These are phyloP conservation scores for Penicillium dipodomyicola DNA, from an alignment of 495 filamentous ascomycete genomes.

Conservation along the genomic window DNA sequence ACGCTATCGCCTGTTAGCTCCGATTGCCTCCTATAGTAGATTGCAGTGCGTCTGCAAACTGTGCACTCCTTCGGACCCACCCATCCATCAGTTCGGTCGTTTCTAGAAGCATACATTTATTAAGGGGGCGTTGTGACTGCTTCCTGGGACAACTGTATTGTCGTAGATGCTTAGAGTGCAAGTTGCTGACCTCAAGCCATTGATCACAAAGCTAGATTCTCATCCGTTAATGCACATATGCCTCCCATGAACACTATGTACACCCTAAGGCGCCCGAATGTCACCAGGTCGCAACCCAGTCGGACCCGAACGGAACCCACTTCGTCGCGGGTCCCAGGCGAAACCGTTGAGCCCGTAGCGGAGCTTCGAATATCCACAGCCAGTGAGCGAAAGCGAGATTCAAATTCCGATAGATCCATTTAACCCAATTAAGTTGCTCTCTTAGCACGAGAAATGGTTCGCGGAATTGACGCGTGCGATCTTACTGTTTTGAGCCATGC, in stretches of 20 bases:
- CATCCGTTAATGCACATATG: not conserved
- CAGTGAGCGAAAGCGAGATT: not conserved
- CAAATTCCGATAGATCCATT: not conserved
- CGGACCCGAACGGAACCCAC: conserved; percentile 23
- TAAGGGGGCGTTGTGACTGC: not conserved
- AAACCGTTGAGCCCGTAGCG: conserved; percentile 24
- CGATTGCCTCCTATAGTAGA: not conserved
- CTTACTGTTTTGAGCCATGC: not conserved
- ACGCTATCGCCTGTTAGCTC: conserved; percentile 1
- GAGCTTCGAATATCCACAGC: conserved; percentile 14
- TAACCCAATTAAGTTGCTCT: conserved; percentile 1
- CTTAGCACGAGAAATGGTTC: not conserved
- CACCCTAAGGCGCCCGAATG: conserved; percentile 1
- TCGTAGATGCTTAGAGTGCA: not conserved
- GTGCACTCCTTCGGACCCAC: not conserved
- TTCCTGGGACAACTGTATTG: not conserved
- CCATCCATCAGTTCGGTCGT: not conserved
- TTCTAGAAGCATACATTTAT: not conserved
- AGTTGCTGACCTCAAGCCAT: not conserved
- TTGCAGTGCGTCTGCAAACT: not conserved
- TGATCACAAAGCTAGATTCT: not conserved
- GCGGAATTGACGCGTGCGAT: not conserved
- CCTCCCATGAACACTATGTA: not conserved
- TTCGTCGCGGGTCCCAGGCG: conserved; percentile 10
- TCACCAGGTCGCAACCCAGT: conserved; percentile 10